Conservation (phyloP, 176 grass and related monocot genomes). For the Eleusine indica region DNA sequence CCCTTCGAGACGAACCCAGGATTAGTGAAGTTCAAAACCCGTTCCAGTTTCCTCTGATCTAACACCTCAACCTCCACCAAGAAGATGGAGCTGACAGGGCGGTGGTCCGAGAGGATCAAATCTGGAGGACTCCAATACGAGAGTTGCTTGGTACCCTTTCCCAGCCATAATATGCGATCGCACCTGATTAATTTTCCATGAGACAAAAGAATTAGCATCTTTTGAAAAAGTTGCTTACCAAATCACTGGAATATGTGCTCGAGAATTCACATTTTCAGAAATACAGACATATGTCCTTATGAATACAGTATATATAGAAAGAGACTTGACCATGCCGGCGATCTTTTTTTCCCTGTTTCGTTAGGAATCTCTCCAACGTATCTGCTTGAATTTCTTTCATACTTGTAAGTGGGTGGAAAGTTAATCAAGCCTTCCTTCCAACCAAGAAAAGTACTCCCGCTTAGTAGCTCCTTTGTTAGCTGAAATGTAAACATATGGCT, state of each 20-base stretch:
- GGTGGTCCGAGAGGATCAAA: slow-evolving; percentile 63
- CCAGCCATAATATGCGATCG: slow-evolving; percentile 64
- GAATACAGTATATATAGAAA: slow-evolving; percentile 27
- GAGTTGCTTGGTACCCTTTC: slow-evolving; percentile 58
- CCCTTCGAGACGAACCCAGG: slow-evolving; percentile 6
- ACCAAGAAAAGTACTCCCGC: slow-evolving; percentile 61
- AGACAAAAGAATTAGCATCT: slow-evolving; percentile 18
- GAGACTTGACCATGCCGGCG: slow-evolving; percentile 62
- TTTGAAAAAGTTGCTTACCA: neutral
- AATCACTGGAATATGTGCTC: neutral
- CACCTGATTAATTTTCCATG: slow-evolving; percentile 54
- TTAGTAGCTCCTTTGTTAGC: slow-evolving; percentile 65
- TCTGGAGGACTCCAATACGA: slow-evolving; percentile 64
- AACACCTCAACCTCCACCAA: slow-evolving; percentile 63
- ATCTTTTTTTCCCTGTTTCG: slow-evolving; percentile 63
- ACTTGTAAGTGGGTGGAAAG: slow-evolving; percentile 78
- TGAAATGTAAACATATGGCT: slow-evolving; percentile 25
- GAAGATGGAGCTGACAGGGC: slow-evolving; percentile 58
- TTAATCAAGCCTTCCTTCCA: slow-evolving; percentile 65
- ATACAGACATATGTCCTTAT: neutral
- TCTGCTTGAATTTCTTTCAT: slow-evolving; percentile 49
- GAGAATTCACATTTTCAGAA: neutral
- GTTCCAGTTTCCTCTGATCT: slow-evolving; percentile 35
- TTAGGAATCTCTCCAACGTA: slow-evolving; percentile 61
- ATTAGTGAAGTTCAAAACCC: slow-evolving; percentile 24